Conservation (phyloP, 1,284 basidiomycete genomes). For the Cutaneotrichosporon cavernicola region DNA sequence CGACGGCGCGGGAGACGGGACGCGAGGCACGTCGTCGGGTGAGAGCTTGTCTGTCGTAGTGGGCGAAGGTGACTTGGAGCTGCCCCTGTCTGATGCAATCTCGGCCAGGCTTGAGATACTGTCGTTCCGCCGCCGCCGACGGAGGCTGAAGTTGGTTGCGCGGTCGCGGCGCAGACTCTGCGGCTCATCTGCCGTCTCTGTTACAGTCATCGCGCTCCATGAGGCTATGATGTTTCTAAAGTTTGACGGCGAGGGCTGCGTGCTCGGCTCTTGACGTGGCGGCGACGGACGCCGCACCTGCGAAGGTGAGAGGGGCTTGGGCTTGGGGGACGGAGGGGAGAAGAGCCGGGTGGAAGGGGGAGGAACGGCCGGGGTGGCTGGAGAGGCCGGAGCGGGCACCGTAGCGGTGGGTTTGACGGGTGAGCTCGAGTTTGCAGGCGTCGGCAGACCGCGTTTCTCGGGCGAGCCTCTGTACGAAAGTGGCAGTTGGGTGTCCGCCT, state of each 20-base stretch:
- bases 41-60: neutral
- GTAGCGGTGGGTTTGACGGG: neutral
- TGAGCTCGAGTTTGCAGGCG: neutral
- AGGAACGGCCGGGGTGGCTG: conserved; percentile 1
- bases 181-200: neutral
- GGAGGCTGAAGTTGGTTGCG: conserved; percentile 63
- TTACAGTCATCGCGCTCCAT: conserved; percentile 56
- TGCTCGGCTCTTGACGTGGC: neutral
- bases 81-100: conserved; percentile 6
- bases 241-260: neutral
- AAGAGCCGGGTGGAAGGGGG: conserved; percentile 6
- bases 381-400: neutral
- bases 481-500: conserved; percentile 3
- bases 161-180: conserved; percentile 2
- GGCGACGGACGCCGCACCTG: conserved; percentile 5
- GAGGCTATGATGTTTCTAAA: conserved; percentile 72
- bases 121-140: conserved; percentile 60
- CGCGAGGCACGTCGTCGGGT: neutral
- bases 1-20: neutral
- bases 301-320: neutral
- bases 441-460: neutral
- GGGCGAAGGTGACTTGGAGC: conserved; percentile 1
- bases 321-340: conserved; percentile 3
- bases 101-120: conserved; percentile 8
- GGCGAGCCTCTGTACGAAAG: neutral